Evolutionary conservation across 768 basidiomycete genomes (phyloP), one percentile per base, ranked within the genome.

Genomic region (Pisolithus orientalis): DNA sequence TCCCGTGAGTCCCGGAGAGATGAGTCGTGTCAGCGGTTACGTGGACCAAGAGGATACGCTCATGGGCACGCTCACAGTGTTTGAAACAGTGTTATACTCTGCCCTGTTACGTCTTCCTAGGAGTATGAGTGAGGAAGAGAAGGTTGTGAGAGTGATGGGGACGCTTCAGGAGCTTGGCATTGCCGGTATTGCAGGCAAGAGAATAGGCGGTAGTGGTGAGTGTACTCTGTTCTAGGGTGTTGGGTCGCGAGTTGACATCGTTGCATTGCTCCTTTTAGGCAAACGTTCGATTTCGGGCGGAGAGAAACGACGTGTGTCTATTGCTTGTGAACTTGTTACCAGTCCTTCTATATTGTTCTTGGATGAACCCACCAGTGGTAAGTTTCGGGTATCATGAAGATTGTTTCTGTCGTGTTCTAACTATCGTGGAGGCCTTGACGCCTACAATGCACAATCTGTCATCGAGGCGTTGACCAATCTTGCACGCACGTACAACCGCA

Each of bases 31-130:
- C 5, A 83, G 87, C 57, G 96, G 96, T 29, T 99, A 90, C 58
- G 96, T 99, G 42, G 95, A 99, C 65, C 96, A 99, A 69, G 96
- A 98, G 68, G 96, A 99, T 67, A 96, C 93, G 9, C 71, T 99
- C 57, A 95, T 99, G 89, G 82, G 87, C 63, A 98, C 95, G 7
- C 73, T 98, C 70, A 99, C 95, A 3, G 96, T 98, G 21, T 98
- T 97, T 67, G 96, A 99, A 75, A 97, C 94, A 0, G 87, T 99
- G 16, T 67, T 98, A 49, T 96, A 96, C 64, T 94, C 90, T 48
- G 96, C 96, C 11, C 65, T 98, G 44, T 67, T 99, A 61, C 72
- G 96, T 57, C 68, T 99, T 27, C 96, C 96, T 13, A 72, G 94
- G 59, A 94, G 96, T 58, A 98, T 98, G 95, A 90, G 90, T 56